Conservation (phyloP, 345 rosid genomes). For the Sonneratia caseolaris region DNA sequence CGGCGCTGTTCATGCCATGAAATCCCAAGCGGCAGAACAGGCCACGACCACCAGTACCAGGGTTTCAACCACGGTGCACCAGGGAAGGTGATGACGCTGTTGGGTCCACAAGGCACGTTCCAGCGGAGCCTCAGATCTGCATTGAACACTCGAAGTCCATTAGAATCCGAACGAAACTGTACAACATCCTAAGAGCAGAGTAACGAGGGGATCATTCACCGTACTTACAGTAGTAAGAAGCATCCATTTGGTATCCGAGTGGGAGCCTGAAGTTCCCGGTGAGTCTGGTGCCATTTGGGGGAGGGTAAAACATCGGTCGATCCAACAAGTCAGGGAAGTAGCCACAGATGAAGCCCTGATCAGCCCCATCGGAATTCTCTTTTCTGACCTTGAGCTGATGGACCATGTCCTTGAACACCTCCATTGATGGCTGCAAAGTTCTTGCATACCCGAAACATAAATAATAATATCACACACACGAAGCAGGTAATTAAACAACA, state of each 20-base stretch:
- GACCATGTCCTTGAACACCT: conserved; percentile 65
- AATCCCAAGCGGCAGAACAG: conserved; percentile 78
- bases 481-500: no score
- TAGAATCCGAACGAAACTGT: neutral
- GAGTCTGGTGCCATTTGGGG: conserved; percentile 39
- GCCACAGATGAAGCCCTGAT: conserved; percentile 82
- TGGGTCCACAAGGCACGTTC: conserved; percentile 92
- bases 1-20: conserved; percentile 78
- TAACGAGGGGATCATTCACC: no score
- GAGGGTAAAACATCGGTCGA: conserved; percentile 64
- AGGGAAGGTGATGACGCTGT: conserved; percentile 89
- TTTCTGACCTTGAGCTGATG: conserved; percentile 50
- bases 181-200: no score
- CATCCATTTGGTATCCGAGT: conserved; percentile 97
- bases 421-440: conserved; percentile 49
- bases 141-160: neutral
- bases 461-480: no score
- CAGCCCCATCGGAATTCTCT: conserved; percentile 86
- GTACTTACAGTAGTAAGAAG: conserved; percentile 74
- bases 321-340: conserved; percentile 80
- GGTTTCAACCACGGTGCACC: conserved; percentile 95
- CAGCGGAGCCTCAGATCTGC: conserved; percentile 77
- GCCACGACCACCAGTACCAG: conserved; percentile 99
- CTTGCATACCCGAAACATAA: neutral
- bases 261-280: conserved; percentile 79